Base-by-base conservation (phyloP, 2,329 filamentous ascomycete genomes). In the Teratosphaeria epicoccoides region DNA sequence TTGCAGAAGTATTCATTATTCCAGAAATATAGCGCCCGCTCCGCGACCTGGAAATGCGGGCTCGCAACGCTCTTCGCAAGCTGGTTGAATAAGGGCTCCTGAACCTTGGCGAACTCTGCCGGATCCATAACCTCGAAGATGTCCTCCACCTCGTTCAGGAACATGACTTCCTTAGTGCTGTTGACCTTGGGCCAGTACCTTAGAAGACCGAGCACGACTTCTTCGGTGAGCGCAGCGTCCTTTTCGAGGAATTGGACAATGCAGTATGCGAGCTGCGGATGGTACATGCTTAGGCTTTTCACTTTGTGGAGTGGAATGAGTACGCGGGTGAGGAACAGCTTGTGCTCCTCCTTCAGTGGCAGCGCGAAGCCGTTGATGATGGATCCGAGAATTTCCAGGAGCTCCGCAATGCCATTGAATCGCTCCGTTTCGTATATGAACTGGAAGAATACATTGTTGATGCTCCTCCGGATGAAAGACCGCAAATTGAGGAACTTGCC, bases 1-100 rank as follows among this genome's bases (percentile, higher is more conserved):
- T 97, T 98, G 77, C 93, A 98, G 73, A 98, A 98, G 70, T 98
- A 98, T 70, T 98, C 93, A 66, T 98, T 98, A 77, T 98, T 98
- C 93, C 93, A 98, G 75, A 98, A 98, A 73, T 98, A 98, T 24
- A 98, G 78, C 4, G 93, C 93, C 59, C 93, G 83, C 73, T 98
- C 93, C 17, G 93, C 93, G 53, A 98, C 93, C 76, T 98, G 93
- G 75, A 98, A 98, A 71, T 98, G 93, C 47, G 93, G 93, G 67
- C 93, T 98, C 47, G 93, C 91, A 43, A 98, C 93, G 2, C 93
- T 97, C 71, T 97, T 98, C 59, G 93, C 90, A 59, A 98, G 78
- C 69, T 98, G 93, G 63, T 95, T 89, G 77, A 98, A 98, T 37
- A 98, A 75, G 47, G 93, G 91, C 66, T 97, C 93, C 70, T 98